Percentiles rank a stretch among this genome's conserved stretches.
These are phyloP conservation scores for Ampelomyces quisqualis DNA, from an alignment of 2,329 filamentous ascomycete species.

Conservation along the genomic window DNA sequence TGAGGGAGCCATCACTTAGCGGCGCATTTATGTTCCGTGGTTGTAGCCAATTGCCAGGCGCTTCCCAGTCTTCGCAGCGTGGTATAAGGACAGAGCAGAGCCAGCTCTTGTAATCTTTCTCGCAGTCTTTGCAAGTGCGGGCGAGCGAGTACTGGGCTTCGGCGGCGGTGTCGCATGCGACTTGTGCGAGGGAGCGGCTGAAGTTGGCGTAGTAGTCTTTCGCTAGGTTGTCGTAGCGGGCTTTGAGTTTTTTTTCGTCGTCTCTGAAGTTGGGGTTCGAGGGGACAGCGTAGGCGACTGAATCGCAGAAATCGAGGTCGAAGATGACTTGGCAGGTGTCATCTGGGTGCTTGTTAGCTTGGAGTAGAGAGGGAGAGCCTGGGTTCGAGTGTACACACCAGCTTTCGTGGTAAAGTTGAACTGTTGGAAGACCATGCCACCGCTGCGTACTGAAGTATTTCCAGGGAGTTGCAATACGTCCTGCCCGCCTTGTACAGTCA, in stretches of 20 bases:
- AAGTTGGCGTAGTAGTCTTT: conserved; percentile 72
- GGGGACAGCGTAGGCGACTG: conserved; percentile 89
- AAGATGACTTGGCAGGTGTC: conserved; percentile 83
- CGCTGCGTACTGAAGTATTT: conserved; percentile 60
- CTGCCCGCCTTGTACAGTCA: conserved; percentile 64
- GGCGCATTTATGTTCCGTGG: conserved; percentile 68
- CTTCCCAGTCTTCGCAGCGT: conserved; percentile 81
- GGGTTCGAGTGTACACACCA: conserved; percentile 54
- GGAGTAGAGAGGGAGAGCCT: neutral
- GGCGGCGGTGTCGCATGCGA: conserved; percentile 75
- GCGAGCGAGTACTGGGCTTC: conserved; percentile 80
- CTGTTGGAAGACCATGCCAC: conserved; percentile 70
- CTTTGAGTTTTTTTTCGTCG: conserved; percentile 61
- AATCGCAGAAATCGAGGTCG: conserved; percentile 83
- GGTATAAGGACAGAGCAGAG: conserved; percentile 92
- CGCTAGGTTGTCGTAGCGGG: conserved; percentile 78
- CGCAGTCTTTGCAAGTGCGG: conserved; percentile 74
- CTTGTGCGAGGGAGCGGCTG: conserved; percentile 75
- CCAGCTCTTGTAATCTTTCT: conserved; percentile 84
- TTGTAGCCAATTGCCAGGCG: conserved; percentile 53
- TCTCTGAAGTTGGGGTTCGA: conserved; percentile 67
- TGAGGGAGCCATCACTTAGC: conserved; percentile 67
- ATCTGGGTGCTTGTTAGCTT: conserved; percentile 51
- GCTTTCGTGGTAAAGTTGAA: conserved; percentile 77
- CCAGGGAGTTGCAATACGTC: conserved; percentile 49